phyloP scores from a whole-genome alignment of 352 stramenopile genomes.

The Pythium scleroteichum region DNA sequence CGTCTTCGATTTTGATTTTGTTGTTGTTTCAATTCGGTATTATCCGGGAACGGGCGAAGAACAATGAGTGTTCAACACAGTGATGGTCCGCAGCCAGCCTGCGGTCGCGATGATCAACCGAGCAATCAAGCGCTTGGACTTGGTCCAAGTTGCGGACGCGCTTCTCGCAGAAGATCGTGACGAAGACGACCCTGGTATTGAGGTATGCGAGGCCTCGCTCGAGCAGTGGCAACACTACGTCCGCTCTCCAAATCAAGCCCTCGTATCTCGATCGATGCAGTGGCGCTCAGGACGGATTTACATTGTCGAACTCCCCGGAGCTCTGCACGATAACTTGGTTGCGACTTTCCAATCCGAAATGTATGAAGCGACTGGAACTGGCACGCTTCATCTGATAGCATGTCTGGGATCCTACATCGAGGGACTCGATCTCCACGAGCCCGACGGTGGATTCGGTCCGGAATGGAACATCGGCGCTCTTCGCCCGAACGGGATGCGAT shows the following conservation, averaged over 20 bases:
- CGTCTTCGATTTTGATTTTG: too few species aligned
- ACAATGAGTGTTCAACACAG: too few species aligned
- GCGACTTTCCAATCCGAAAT: background rate
- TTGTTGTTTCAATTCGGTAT: too few species aligned
- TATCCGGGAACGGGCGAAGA: too few species aligned
- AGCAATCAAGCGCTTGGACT: constrained; percentile 5
- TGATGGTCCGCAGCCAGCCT: too few species aligned
- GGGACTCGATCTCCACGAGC: background rate
- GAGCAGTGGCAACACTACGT: constrained; percentile 19
- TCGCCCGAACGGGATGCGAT: background rate
- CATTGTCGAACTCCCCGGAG: constrained; percentile 5
- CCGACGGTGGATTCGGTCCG: constrained; percentile 10
- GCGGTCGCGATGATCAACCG: constrained; percentile 6
- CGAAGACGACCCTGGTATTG: background rate
- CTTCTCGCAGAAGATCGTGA: background rate
- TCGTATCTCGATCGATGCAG: constrained; percentile 21
- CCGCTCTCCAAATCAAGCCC: constrained; percentile 6
- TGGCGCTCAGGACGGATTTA: constrained; percentile 13
- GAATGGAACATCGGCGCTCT: background rate
- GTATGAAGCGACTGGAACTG: background rate
- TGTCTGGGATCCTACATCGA: background rate
- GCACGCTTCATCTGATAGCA: background rate
- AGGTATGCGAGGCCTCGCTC: constrained; percentile 9
- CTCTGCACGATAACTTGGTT: background rate
- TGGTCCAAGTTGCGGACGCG: background rate